A percentile compares a stretch with the other conserved stretches of the same genome.
phyloP scores from a whole-genome alignment of 1,139 yeast genomes.

The Pichia sp. region DNA sequence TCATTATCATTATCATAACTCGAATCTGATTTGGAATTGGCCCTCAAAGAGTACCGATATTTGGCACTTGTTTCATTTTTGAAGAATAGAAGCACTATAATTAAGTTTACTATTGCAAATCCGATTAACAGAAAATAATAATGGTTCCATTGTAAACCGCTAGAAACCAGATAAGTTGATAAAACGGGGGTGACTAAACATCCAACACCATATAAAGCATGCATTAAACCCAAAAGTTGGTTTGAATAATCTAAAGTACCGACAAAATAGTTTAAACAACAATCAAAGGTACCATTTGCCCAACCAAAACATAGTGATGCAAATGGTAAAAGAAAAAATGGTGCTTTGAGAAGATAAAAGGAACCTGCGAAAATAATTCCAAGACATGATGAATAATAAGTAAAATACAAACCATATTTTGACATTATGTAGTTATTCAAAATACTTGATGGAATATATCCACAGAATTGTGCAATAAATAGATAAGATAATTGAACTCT shows the following conservation, averaged over 20 bases:
- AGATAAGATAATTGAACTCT: slow-evolving; percentile 33
- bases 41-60: slow-evolving; percentile 39
- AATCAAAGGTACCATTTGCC: slow-evolving; percentile 57
- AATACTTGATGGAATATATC: slow-evolving; percentile 32
- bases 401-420: slow-evolving; percentile 27
- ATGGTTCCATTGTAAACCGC: slow-evolving; percentile 38
- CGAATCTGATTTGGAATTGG: slow-evolving; percentile 12
- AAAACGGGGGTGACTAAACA: slow-evolving; percentile 55
- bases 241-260: slow-evolving; percentile 52
- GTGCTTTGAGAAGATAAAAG: slow-evolving; percentile 30
- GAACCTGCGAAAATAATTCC: slow-evolving; percentile 17
- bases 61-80: slow-evolving; percentile 50
- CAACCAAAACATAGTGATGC: slow-evolving; percentile 44
- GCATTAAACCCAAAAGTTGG: slow-evolving; percentile 58
- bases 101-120: slow-evolving; percentile 27
- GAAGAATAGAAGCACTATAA: slow-evolving; percentile 31
- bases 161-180: slow-evolving; percentile 22
- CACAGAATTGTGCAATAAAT: slow-evolving; percentile 32
- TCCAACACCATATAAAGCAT: slow-evolving; percentile 65
- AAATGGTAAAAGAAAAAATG: slow-evolving; percentile 33
- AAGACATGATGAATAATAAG: slow-evolving; percentile 20
- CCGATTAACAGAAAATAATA: slow-evolving; percentile 37
- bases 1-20: background rate
- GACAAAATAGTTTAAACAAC: slow-evolving; percentile 53
- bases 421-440: slow-evolving; percentile 26